A percentile compares a stretch with the other conserved stretches of the same genome.
These are phyloP conservation scores for Exophiala aquamarina DNA, from an alignment of 2,329 filamentous ascomycete species.

Conservation along the genomic window DNA sequence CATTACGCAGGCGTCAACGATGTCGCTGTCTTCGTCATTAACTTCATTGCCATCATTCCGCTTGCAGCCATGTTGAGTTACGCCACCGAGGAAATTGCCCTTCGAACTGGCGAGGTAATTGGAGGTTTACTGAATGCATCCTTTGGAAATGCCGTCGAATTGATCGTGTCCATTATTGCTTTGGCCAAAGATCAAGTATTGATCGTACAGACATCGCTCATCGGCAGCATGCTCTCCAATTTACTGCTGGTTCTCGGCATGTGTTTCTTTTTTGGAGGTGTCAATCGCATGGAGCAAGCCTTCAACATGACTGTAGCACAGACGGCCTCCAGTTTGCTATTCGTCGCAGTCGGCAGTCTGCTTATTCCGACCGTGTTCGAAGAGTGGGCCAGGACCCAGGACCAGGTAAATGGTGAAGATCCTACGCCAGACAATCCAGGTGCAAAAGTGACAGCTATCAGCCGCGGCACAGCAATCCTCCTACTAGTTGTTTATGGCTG, in stretches of 20 bases:
- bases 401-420: slow-evolving; percentile 7
- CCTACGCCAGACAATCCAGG: slow-evolving; percentile 21
- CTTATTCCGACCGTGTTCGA: slow-evolving; percentile 91
- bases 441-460: slow-evolving; percentile 23
- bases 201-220: slow-evolving; percentile 89
- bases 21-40: slow-evolving; percentile 76
- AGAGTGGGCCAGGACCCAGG: slow-evolving; percentile 46
- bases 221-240: slow-evolving; percentile 90
- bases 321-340: slow-evolving; percentile 78
- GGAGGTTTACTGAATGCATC: slow-evolving; percentile 87
- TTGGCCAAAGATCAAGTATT: slow-evolving; percentile 70
- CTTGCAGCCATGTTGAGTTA: slow-evolving; percentile 83
- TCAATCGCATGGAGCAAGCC: slow-evolving; percentile 76
- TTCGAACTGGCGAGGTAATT: slow-evolving; percentile 75
- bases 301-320: slow-evolving; percentile 94
- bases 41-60: slow-evolving; percentile 91
- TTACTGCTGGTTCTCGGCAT: slow-evolving; percentile 85
- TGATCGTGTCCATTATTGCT: slow-evolving; percentile 86
- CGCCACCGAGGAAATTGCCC: slow-evolving; percentile 85
- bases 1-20: slow-evolving; percentile 63
- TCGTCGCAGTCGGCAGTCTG: slow-evolving; percentile 74
- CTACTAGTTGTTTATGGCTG: slow-evolving; percentile 78
- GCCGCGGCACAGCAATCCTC: slow-evolving; percentile 63
- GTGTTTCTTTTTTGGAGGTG: slow-evolving; percentile 85
- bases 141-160: slow-evolving; percentile 87